These are phyloP conservation scores for Byssothecium circinans DNA, from an alignment of 2,329 filamentous ascomycete genomes.

Conservation along the genomic window DNA sequence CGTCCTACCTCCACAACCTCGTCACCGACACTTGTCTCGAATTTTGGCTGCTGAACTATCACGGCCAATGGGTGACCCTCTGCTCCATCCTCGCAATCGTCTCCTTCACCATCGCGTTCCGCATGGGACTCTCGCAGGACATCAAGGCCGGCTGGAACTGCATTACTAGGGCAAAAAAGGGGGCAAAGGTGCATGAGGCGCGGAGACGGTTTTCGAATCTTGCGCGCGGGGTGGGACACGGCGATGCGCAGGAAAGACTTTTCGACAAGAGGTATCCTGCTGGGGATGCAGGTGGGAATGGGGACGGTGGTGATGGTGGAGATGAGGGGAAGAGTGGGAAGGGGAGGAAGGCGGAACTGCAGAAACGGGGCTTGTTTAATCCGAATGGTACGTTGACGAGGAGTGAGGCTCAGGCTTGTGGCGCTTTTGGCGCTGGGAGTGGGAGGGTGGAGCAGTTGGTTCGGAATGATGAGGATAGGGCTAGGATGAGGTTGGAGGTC, in stretches of 20 bases:
- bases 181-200: not conserved
- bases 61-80: not conserved
- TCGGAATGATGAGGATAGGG: not conserved
- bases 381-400: not conserved
- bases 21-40: not conserved
- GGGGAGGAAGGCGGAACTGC: not conserved
- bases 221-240: too few relatives aligned
- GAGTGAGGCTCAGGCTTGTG: not conserved
- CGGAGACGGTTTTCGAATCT: not conserved
- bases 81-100: not conserved
- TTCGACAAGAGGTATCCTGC: not conserved
- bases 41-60: not conserved
- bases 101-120: not conserved
- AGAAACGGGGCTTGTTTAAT: not conserved
- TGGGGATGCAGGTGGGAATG: too few relatives aligned
- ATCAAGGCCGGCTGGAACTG: not conserved
- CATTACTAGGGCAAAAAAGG: not conserved
- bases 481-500: not conserved
- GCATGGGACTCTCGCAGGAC: not conserved
- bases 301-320: not conserved
- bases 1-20: not conserved
- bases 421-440: not conserved
- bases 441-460: not conserved
- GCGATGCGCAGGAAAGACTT: too few relatives aligned
- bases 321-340: not conserved